Evolutionary conservation across 2,329 filamentous ascomycete genomes (phyloP).

Genomic region (Penicillium sp.): DNA sequence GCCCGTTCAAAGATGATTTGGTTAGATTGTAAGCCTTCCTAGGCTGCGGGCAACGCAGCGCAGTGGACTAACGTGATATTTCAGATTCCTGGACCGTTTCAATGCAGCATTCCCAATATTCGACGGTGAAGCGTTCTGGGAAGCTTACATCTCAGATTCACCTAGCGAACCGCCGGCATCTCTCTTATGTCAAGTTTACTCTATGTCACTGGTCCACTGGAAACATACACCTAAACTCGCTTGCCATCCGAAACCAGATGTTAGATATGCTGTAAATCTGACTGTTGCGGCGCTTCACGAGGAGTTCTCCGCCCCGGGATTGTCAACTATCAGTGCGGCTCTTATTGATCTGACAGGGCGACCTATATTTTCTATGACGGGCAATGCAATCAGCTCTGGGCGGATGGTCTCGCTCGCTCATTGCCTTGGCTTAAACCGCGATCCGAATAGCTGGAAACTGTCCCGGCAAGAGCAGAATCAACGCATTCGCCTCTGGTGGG

Average conservation of each 20-base stretch:
- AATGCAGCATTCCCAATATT: slow-evolving; percentile 67
- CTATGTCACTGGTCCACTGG: slow-evolving; percentile 64
- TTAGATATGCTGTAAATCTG: slow-evolving; percentile 66
- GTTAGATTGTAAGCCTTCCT: slow-evolving; percentile 54
- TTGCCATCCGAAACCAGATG: slow-evolving; percentile 59
- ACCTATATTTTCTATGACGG: slow-evolving; percentile 64
- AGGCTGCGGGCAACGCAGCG: neutral
- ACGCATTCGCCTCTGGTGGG: slow-evolving; percentile 62
- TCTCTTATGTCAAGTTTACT: slow-evolving; percentile 62
- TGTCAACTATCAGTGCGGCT: slow-evolving; percentile 63
- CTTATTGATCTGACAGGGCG: slow-evolving; percentile 65
- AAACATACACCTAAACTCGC: slow-evolving; percentile 52
- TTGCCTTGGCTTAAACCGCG: slow-evolving; percentile 60
- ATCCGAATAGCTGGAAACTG: slow-evolving; percentile 59
- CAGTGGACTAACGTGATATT: slow-evolving; percentile 11
- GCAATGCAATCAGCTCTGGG: slow-evolving; percentile 60
- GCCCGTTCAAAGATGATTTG: slow-evolving; percentile 58
- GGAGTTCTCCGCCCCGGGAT: slow-evolving; percentile 61
- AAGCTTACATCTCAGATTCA: slow-evolving; percentile 52
- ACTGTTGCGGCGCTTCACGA: slow-evolving; percentile 66
- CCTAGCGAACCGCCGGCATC: slow-evolving; percentile 60
- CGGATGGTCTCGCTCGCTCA: slow-evolving; percentile 60
- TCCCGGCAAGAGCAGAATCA: slow-evolving; percentile 56
- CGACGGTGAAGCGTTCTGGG: slow-evolving; percentile 59
- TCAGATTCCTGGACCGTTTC: slow-evolving; percentile 60